A percentile compares a stretch with the other conserved stretches of the same genome.
Conservation (phyloP, 306 rosid species). For the Hippophae rhamnoides region DNA sequence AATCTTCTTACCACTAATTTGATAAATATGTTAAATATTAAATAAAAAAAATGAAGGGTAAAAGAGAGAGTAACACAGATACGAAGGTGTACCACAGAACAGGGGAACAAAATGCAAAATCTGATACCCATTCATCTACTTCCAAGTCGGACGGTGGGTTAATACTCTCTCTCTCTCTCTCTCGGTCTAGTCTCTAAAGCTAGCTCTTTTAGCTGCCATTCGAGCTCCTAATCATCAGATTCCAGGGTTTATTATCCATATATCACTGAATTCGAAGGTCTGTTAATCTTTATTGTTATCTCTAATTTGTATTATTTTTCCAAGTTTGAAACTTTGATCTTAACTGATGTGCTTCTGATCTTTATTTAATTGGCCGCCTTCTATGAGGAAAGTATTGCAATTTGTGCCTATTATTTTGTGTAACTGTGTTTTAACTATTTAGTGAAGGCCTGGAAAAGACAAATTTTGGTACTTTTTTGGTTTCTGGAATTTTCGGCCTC, state of each 20-base stretch:
- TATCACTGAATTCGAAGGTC: constrained; percentile 7
- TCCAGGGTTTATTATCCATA: constrained; percentile 21
- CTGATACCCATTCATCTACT: constrained; percentile 10
- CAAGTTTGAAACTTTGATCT: background rate
- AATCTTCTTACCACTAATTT: no score
- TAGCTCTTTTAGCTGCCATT: constrained; percentile 10
- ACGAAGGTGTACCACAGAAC: constrained; percentile 9
- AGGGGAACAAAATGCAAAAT: background rate
- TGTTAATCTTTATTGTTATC: background rate
- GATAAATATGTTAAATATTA: no score
- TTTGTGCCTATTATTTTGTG: no score
- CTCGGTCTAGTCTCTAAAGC: background rate
- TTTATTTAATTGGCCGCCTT: no score
- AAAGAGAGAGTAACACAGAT: constrained; percentile 11
- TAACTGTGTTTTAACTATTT: no score
- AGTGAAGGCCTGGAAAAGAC: no score
- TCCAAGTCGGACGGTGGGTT: constrained; percentile 15
- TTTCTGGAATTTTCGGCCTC: no score
- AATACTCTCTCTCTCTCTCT: constrained; percentile 5
- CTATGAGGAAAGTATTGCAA: no score
- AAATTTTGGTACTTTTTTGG: no score
- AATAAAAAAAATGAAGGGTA: no score
- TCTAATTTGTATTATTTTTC: background rate
- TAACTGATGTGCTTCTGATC: no score
- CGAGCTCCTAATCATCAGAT: constrained; percentile 10